Percentiles rank a stretch among this genome's conserved stretches.
phyloP scores from a whole-genome alignment of 768 basidiomycete genomes.

The Naganishia onofrii region DNA sequence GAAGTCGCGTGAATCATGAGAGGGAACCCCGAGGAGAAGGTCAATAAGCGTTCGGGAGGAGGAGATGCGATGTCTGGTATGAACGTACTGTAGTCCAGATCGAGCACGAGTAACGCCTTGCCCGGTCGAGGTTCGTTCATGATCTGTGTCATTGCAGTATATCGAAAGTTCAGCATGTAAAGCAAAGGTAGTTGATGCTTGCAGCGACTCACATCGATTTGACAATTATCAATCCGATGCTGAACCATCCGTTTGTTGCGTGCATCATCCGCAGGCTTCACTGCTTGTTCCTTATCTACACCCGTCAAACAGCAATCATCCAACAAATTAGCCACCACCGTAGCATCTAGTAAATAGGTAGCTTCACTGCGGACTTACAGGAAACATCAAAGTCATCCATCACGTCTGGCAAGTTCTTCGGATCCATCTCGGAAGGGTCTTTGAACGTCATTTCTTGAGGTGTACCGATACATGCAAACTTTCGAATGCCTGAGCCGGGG shows the following conservation, averaged over 20 bases:
- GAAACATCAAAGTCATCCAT: conserved; percentile 81
- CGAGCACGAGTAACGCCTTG: conserved; percentile 78
- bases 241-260: conserved; percentile 77
- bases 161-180: background rate
- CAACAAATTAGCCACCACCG: background rate
- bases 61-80: too few species aligned
- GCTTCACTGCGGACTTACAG: too few species aligned
- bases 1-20: conserved; percentile 55
- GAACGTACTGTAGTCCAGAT: conserved; percentile 77
- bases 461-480: conserved; percentile 81
- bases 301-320: background rate
- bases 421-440: conserved; percentile 63
- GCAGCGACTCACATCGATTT: conserved; percentile 45
- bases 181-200: too few species aligned
- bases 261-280: conserved; percentile 65
- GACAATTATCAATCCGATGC: conserved; percentile 63
- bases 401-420: conserved; percentile 29
- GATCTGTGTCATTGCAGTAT: conserved; percentile 52
- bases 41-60: background rate
- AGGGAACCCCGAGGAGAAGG: background rate
- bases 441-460: conserved; percentile 81
- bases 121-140: conserved; percentile 73
- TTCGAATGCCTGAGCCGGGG: conserved; percentile 58
- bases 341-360: too few species aligned
- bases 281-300: conserved; percentile 18